These are phyloP conservation scores for Adansonia grandidieri DNA, from an alignment of 441 rosid genomes.

Conservation along the genomic window DNA sequence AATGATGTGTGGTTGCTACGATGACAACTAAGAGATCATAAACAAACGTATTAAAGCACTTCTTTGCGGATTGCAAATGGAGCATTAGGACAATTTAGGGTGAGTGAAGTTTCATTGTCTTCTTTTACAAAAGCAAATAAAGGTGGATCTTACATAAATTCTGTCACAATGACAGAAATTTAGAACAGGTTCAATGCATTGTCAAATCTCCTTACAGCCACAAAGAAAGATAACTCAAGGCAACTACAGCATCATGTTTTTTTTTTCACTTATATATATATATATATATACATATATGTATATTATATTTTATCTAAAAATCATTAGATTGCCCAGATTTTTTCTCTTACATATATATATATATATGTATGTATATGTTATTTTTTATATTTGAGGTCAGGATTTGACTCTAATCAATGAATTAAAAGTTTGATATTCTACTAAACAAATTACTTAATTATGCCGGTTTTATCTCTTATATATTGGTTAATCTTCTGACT, in stretches of 20 bases:
- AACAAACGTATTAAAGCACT: neutral
- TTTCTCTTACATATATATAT: no score
- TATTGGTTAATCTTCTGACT: neutral
- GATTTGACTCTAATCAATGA: no score
- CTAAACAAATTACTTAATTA: no score
- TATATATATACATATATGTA: no score
- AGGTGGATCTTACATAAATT: neutral
- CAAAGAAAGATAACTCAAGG: neutral
- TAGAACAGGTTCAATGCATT: conserved; percentile 22
- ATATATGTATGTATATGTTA: no score
- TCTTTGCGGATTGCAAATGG: neutral
- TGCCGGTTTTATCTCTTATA: neutral
- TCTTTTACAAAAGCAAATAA: conserved; percentile 5
- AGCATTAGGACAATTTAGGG: neutral
- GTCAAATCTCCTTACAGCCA: neutral
- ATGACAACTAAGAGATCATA: neutral
- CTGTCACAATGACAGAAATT: neutral
- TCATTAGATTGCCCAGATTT: no score
- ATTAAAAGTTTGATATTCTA: no score
- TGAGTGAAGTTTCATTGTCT: neutral
- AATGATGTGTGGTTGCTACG: neutral
- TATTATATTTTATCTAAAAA: no score
- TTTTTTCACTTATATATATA: no score
- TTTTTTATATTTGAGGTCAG: no score
- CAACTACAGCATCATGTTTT: neutral